A percentile compares a stretch with the other conserved stretches of the same genome.
These are phyloP conservation scores for Hypoxylon perforatum DNA, from an alignment of 495 filamentous ascomycete species.

Conservation along the genomic window DNA sequence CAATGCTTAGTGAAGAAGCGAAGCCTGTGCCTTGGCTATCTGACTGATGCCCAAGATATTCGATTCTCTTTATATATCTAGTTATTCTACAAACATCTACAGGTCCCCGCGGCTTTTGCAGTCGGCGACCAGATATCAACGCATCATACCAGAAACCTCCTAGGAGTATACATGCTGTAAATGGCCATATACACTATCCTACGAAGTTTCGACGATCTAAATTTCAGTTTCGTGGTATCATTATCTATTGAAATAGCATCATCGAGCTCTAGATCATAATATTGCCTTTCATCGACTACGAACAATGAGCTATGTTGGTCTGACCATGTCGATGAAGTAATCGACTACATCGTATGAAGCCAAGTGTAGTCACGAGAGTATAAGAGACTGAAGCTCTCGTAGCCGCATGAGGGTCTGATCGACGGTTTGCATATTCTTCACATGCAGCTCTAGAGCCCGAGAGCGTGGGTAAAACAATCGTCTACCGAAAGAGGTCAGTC, in stretches of 20 bases:
- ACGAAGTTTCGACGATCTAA: slow-evolving; percentile 14
- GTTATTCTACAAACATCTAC: too few species aligned
- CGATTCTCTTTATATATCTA: slow-evolving; percentile 4
- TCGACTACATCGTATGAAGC: slow-evolving; percentile 14
- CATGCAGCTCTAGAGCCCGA: slow-evolving; percentile 5
- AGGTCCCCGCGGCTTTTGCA: too few species aligned
- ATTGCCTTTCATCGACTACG: background rate
- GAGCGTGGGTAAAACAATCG: slow-evolving; percentile 17
- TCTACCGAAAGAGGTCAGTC: background rate
- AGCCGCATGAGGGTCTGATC: slow-evolving; percentile 18
- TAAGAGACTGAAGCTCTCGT: slow-evolving; percentile 9
- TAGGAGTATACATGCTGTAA: too few species aligned
- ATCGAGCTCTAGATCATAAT: slow-evolving; percentile 14
- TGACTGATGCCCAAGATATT: background rate
- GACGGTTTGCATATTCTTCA: background rate
- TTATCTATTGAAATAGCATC: slow-evolving; percentile 15
- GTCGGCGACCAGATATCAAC: too few species aligned
- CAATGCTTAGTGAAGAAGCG: too few species aligned
- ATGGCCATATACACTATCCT: background rate
- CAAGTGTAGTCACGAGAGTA: slow-evolving; percentile 11
- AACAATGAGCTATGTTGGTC: background rate
- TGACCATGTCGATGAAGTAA: slow-evolving; percentile 7
- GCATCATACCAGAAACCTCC: too few species aligned
- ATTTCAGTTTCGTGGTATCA: slow-evolving; percentile 22
- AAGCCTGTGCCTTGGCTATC: background rate